phyloP scores from a whole-genome alignment of 345 rosid species.

The Streptanthus diversifolius region DNA sequence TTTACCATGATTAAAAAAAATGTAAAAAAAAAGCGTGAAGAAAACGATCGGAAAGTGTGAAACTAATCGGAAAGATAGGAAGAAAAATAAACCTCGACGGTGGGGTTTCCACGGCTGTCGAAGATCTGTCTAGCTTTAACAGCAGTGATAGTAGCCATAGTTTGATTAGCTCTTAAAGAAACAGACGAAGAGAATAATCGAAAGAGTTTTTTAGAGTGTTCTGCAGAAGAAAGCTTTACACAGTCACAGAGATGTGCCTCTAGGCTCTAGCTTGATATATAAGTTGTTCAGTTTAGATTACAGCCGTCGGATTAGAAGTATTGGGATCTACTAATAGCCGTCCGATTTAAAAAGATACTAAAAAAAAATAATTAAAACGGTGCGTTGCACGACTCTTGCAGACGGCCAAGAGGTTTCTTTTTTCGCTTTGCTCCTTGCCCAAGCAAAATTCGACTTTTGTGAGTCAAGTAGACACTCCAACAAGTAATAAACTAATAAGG shows the following conservation, averaged over 20 bases:
- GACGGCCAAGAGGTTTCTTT: neutral
- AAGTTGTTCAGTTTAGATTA: neutral
- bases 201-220: neutral
- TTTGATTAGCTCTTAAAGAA: neutral
- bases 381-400: constrained; percentile 13
- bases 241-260: neutral
- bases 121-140: constrained; percentile 88
- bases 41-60: neutral
- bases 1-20: neutral
- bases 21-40: neutral
- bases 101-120: constrained; percentile 98
- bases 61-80: neutral
- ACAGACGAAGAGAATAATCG: neutral
- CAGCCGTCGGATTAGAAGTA: constrained; percentile 9
- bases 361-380: neutral
- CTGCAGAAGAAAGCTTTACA: neutral
- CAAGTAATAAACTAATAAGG: constrained; percentile 11
- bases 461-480: neutral
- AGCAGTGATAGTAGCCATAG: constrained; percentile 55
- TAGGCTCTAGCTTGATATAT: constrained; percentile 3
- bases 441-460: constrained; percentile 5
- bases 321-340: neutral
- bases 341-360: neutral
- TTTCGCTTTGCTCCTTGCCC: constrained; percentile 14
- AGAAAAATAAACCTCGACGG: constrained; percentile 65